These are phyloP conservation scores for Leccinum subrobustum DNA, from an alignment of 1,284 basidiomycete genomes.

Conservation along the genomic window DNA sequence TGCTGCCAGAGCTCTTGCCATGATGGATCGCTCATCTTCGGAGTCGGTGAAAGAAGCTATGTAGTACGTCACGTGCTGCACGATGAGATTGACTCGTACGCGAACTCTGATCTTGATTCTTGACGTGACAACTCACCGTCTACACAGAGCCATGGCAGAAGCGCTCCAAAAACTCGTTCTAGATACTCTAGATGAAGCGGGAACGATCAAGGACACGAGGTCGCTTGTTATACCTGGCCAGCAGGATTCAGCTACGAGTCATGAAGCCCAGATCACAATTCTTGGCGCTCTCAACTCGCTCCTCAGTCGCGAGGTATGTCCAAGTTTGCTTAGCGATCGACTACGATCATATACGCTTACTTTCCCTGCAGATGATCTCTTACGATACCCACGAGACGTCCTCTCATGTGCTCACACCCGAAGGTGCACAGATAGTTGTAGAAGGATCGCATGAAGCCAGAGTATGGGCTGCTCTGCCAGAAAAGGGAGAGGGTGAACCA, in stretches of 20 bases:
- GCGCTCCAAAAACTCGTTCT: constrained; percentile 79
- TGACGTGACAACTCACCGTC: not conserved
- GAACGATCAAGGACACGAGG: constrained; percentile 74
- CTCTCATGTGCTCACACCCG: constrained; percentile 72
- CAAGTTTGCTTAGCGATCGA: constrained; percentile 2
- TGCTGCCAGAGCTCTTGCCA: constrained; percentile 48
- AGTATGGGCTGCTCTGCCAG: constrained; percentile 83
- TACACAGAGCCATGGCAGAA: constrained; percentile 57
- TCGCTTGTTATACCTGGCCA: constrained; percentile 68
- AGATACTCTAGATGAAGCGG: constrained; percentile 61
- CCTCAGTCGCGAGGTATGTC: constrained; percentile 77
- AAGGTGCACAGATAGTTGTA: constrained; percentile 77
- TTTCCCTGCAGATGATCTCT: constrained; percentile 70
- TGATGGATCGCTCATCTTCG: constrained; percentile 3
- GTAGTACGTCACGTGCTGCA: constrained; percentile 24
- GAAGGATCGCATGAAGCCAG: constrained; percentile 93
- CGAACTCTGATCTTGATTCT: no score
- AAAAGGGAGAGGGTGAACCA: constrained; percentile 66
- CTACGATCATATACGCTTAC: constrained; percentile 17
- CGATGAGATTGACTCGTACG: constrained; percentile 18
- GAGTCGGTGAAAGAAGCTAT: not conserved
- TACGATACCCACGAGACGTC: constrained; percentile 80
- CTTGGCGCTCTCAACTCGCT: constrained; percentile 90
- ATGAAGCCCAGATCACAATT: constrained; percentile 78
- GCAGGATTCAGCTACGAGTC: constrained; percentile 53